Evolutionary conservation across 148 eudicot genomes (phyloP).

Genomic region (Rhododendron henanense): DNA sequence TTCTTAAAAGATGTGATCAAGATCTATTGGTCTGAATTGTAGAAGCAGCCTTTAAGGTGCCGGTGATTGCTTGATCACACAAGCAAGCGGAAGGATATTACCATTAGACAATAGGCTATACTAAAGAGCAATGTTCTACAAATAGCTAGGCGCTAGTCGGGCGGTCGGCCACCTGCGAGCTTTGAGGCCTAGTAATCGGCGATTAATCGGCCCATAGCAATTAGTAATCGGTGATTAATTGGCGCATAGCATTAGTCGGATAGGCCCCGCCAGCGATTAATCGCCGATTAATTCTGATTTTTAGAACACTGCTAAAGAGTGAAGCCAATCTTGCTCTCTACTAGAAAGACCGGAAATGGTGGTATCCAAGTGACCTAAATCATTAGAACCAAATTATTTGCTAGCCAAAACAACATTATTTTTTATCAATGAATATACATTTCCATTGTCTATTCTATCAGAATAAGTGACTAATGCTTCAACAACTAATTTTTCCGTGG

Average conservation of each 20-base stretch:
- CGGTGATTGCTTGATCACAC: background rate
- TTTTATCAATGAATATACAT: background rate
- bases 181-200: too few species aligned
- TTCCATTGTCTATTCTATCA: background rate
- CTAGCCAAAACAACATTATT: background rate
- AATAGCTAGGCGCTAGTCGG: too few species aligned
- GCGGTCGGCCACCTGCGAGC: too few species aligned
- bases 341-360: background rate
- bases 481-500: background rate
- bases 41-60: background rate
- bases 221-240: too few species aligned
- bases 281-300: too few species aligned
- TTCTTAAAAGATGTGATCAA: background rate
- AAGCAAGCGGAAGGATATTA: too few species aligned
- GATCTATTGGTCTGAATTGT: background rate
- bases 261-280: too few species aligned
- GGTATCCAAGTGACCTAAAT: background rate
- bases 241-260: too few species aligned
- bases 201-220: too few species aligned
- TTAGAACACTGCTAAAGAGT: background rate
- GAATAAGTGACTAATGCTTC: background rate
- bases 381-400: background rate
- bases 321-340: background rate
- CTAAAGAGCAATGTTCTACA: too few species aligned
- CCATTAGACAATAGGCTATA: background rate